phyloP scores from a whole-genome alignment of 805 yeast species.

The Ogataea corticis region DNA sequence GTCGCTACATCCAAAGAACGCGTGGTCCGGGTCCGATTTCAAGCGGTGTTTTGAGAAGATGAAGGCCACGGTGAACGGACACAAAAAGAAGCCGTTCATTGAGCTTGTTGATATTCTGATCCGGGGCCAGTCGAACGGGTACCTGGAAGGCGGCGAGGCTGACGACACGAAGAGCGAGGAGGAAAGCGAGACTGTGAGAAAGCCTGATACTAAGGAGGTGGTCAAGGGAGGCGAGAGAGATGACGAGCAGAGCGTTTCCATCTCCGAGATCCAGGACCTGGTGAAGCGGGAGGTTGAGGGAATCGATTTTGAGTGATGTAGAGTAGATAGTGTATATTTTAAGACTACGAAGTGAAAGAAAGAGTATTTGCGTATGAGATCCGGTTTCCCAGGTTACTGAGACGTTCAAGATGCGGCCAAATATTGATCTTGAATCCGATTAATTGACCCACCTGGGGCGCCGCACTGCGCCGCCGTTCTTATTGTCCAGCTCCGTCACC shows the following conservation, averaged over 20 bases:
- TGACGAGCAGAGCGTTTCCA: slow-evolving; percentile 15
- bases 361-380: too few species aligned
- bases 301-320: slow-evolving; percentile 16
- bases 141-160: not conserved
- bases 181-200: not conserved
- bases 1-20: slow-evolving; percentile 40
- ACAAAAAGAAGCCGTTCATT: slow-evolving; percentile 39
- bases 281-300: slow-evolving; percentile 23
- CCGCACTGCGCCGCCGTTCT: too few species aligned
- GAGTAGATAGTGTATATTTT: too few species aligned
- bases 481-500: not conserved
- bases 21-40: slow-evolving; percentile 65
- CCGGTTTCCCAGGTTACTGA: too few species aligned
- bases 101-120: slow-evolving; percentile 33
- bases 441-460: too few species aligned
- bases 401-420: too few species aligned
- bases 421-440: too few species aligned
- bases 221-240: not conserved
- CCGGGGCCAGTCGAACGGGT: slow-evolving; percentile 11
- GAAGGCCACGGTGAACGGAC: slow-evolving; percentile 52
- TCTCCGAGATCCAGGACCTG: slow-evolving; percentile 20
- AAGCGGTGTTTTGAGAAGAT: slow-evolving; percentile 60
- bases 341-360: too few species aligned
- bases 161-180: not conserved
- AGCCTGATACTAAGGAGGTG: too few species aligned